These are phyloP conservation scores for Fusarium incarnatum DNA, from an alignment of 2,329 filamentous ascomycete species.

Conservation along the genomic window DNA sequence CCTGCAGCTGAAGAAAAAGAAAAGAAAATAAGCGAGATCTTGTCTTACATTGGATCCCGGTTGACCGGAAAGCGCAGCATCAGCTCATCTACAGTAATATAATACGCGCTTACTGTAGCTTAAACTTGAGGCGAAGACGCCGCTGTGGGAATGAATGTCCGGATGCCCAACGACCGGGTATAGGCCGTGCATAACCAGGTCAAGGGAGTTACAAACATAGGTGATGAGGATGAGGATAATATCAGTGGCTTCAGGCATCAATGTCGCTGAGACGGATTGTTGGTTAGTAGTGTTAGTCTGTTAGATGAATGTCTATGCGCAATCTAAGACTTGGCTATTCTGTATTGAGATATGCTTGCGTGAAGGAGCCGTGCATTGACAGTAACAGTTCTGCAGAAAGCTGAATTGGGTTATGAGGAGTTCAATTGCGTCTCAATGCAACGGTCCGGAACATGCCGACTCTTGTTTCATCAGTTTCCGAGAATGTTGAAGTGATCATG, in stretches of 20 bases:
- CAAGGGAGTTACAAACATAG: not conserved
- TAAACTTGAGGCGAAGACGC: constrained; percentile 26
- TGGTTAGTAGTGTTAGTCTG: not conserved
- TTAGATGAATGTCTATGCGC: not conserved
- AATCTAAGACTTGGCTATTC: constrained; percentile 10
- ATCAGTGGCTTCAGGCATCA: not conserved
- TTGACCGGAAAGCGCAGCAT: not conserved
- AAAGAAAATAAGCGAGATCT: constrained; percentile 18
- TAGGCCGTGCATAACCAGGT: not conserved
- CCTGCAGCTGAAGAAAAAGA: constrained; percentile 1
- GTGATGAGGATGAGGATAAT: not conserved
- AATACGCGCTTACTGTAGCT: not conserved
- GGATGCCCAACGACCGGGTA: not conserved
- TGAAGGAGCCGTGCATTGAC: constrained; percentile 2
- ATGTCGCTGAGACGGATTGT: not conserved
- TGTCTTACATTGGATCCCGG: constrained; percentile 13
- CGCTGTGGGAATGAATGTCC: not conserved
- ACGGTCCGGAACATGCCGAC: not conserved
- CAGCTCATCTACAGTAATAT: not conserved
- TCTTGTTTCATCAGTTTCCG: not conserved
- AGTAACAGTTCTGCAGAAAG: not conserved
- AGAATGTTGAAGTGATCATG: not conserved
- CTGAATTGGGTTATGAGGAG: not conserved
- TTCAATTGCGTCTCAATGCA: not conserved
- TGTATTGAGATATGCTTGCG: constrained; percentile 10